Conservation (phyloP, 768 basidiomycete species). For the Daedaleopsis nitida region DNA sequence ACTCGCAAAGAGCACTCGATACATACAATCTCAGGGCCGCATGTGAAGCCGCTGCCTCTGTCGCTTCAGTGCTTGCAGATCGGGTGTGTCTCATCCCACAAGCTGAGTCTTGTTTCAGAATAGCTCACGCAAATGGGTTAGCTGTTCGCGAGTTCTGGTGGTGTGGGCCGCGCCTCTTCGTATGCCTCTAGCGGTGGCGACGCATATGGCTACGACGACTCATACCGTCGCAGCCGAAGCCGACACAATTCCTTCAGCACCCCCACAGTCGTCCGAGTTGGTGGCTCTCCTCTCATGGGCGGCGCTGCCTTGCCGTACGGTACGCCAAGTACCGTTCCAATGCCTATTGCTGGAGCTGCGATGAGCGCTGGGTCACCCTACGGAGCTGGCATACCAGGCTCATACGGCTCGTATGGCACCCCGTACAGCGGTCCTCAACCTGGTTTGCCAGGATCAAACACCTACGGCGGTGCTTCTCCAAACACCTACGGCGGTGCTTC, state of each 20-base stretch:
- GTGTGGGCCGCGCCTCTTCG: conserved; percentile 8
- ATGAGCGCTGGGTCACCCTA: conserved; percentile 1
- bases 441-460: conserved; percentile 7
- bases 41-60: conserved; percentile 68
- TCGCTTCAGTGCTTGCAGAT: conserved; percentile 38
- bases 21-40: conserved; percentile 50
- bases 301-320: conserved; percentile 3
- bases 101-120: too few species aligned
- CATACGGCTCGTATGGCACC: not conserved
- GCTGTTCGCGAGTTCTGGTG: conserved; percentile 8
- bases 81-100: conserved; percentile 3
- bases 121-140: not conserved
- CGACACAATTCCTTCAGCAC: conserved; percentile 19
- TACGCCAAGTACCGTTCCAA: not conserved
- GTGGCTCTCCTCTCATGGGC: conserved; percentile 6
- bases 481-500: conserved; percentile 17
- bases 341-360: conserved; percentile 16
- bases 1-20: conserved; percentile 45
- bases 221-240: conserved; percentile 12
- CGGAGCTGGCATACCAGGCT: conserved; percentile 2
- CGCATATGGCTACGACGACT: conserved; percentile 13
- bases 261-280: conserved; percentile 13
- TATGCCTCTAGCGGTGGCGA: conserved; percentile 6
- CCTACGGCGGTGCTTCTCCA: conserved; percentile 15
- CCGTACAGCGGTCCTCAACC: conserved; percentile 6